A percentile compares a stretch with the other conserved stretches of the same genome.
Conservation (phyloP, 805 yeast species). For the Zygoascus biomembranicola region DNA sequence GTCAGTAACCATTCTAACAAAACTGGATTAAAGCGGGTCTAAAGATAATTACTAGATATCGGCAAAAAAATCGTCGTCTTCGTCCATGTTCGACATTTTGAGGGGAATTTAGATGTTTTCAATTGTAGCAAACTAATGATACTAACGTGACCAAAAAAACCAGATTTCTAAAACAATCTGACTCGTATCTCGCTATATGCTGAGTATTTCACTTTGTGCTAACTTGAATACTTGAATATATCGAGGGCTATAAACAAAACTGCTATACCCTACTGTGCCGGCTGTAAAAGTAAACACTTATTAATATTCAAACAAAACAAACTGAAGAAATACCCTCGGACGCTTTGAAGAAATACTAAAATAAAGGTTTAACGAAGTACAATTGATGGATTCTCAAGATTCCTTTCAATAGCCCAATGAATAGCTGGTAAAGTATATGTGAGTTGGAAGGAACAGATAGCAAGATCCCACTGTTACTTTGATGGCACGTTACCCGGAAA, state of each 20-base stretch:
- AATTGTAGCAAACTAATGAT: background rate
- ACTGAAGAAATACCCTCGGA: background rate
- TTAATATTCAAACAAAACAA: background rate
- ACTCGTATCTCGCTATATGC: background rate
- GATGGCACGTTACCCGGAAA: background rate
- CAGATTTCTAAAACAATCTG: background rate
- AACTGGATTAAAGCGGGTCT: background rate
- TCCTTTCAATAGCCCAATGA: background rate
- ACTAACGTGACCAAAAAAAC: background rate
- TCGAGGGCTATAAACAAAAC: background rate
- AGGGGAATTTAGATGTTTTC: background rate
- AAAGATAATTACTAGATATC: constrained; percentile 53
- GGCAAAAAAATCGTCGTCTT: constrained; percentile 90
- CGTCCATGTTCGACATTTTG: constrained; percentile 63
- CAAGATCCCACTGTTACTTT: background rate
- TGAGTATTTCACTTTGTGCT: background rate
- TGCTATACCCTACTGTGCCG: background rate
- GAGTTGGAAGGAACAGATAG: background rate
- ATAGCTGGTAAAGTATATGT: background rate
- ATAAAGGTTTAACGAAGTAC: background rate
- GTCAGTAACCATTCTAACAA: constrained; percentile 9
- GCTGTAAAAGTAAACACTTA: background rate
- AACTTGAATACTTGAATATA: background rate
- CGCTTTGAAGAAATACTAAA: too few species aligned
- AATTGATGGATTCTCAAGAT: background rate